These are phyloP conservation scores for Boletellus ananiceps DNA, from an alignment of 768 basidiomycete genomes.

Conservation along the genomic window DNA sequence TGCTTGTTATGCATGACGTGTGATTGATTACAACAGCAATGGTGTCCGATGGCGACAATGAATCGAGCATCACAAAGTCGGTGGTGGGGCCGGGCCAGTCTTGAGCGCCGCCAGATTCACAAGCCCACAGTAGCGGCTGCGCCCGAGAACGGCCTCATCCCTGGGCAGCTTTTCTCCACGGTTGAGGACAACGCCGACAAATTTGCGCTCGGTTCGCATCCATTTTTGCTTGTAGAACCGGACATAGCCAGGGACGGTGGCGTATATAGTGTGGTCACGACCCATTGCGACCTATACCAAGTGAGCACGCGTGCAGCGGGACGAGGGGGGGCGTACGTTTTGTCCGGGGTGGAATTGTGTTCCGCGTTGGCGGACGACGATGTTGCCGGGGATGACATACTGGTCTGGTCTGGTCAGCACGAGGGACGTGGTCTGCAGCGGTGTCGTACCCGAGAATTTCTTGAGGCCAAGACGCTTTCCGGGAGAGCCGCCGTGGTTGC, in stretches of 20 bases:
- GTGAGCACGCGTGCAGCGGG: constrained; percentile 5
- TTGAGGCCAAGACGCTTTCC: constrained; percentile 94
- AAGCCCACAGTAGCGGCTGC: constrained; percentile 81
- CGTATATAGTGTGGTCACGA: constrained; percentile 92
- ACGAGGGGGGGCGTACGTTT: constrained; percentile 53
- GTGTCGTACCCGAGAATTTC: constrained; percentile 80
- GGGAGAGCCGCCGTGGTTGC: constrained; percentile 89
- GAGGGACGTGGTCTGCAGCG: not conserved
- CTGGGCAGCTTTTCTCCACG: constrained; percentile 85
- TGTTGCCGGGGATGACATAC: constrained; percentile 89
- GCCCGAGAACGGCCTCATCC: constrained; percentile 65
- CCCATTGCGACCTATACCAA: constrained; percentile 75
- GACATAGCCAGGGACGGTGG: constrained; percentile 84
- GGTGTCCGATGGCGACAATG: constrained; percentile 5
- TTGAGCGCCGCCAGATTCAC: constrained; percentile 53
- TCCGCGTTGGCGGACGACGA: constrained; percentile 93
- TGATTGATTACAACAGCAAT: constrained; percentile 15
- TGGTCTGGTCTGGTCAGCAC: constrained; percentile 55
- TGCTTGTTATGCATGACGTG: constrained; percentile 2
- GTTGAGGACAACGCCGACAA: constrained; percentile 78
- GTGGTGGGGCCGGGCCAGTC: constrained; percentile 9
- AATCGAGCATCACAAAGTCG: constrained; percentile 2
- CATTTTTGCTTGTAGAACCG: constrained; percentile 88
- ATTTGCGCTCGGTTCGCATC: constrained; percentile 69
- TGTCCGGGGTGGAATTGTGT: constrained; percentile 91